These are phyloP conservation scores for Yarrowia galli DNA, from an alignment of 1,139 yeast genomes.

Conservation along the genomic window DNA sequence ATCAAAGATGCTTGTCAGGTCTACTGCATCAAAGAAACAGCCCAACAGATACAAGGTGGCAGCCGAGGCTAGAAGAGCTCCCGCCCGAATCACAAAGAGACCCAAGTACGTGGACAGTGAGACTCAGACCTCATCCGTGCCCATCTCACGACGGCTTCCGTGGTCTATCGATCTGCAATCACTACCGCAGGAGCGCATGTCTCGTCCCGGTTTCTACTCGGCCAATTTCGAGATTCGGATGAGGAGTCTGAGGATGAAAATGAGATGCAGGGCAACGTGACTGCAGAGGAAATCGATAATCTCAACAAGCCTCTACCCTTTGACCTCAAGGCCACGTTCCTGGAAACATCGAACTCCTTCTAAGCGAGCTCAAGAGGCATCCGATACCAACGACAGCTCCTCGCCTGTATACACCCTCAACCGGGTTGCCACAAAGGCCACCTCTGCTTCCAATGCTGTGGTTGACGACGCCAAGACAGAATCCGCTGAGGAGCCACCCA, in stretches of 20 bases:
- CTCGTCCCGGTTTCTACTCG: conserved; percentile 15
- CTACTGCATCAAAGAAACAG: not conserved
- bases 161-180: conserved; percentile 27
- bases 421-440: conserved; percentile 9
- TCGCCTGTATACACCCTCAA: conserved; percentile 18
- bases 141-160: conserved; percentile 6
- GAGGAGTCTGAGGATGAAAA: conserved; percentile 15
- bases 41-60: conserved; percentile 26
- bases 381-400: not conserved
- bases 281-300: conserved; percentile 2
- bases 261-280: conserved; percentile 5
- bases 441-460: not conserved
- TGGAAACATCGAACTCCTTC: conserved; percentile 28
- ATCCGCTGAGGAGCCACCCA: not conserved
- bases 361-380: not conserved
- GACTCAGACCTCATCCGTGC: conserved; percentile 18
- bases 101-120: conserved; percentile 37
- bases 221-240: conserved; percentile 31
- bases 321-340: conserved; percentile 30
- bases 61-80: conserved; percentile 9
- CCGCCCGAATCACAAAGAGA: not conserved
- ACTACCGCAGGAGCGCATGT: conserved; percentile 14
- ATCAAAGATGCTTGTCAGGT: not conserved
- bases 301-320: conserved; percentile 27
- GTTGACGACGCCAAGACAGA: not conserved